A percentile compares a stretch with the other conserved stretches of the same genome.
Conservation (phyloP, 306 rosid genomes). For the Vicia faba region DNA sequence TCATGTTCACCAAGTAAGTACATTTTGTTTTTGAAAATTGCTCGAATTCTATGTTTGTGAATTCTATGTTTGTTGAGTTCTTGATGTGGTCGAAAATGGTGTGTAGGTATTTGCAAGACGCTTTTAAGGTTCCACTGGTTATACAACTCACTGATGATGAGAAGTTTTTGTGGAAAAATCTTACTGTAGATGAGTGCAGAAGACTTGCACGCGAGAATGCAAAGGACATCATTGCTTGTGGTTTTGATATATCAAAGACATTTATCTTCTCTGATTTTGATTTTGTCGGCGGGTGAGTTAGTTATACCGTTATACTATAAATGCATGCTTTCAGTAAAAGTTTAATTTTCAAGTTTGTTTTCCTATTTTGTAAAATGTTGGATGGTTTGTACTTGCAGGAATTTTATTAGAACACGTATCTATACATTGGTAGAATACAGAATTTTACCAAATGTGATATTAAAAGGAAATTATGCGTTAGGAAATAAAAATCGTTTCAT, state of each 20-base stretch:
- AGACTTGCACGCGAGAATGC: conserved; percentile 92
- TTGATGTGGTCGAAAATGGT: conserved; percentile 18
- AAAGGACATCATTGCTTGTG: conserved; percentile 94
- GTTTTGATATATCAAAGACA: conserved; percentile 80
- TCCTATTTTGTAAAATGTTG: background rate
- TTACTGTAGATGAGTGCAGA: conserved; percentile 69
- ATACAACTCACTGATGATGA: conserved; percentile 95
- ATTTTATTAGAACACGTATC: background rate
- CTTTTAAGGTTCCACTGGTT: conserved; percentile 89
- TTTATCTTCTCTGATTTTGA: conserved; percentile 81
- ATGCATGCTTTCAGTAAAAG: conserved; percentile 2
- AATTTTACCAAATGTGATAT: conserved; percentile 1
- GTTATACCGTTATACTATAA: background rate
- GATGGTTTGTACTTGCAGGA: background rate
- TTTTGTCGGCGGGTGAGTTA: conserved; percentile 83
- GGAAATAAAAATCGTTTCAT: conserved; percentile 9
- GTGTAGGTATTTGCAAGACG: conserved; percentile 90
- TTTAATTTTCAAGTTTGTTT: conserved; percentile 23
- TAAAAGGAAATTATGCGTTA: background rate
- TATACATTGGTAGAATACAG: background rate
- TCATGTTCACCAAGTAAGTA: conserved; percentile 87
- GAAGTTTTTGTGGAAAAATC: conserved; percentile 88
- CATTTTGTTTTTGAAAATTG: background rate
- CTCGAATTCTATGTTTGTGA: no score
- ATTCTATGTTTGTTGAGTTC: no score